Evolutionary conservation across 139 green algal species (phyloP).

Genomic region (Chlorella sp.): DNA sequence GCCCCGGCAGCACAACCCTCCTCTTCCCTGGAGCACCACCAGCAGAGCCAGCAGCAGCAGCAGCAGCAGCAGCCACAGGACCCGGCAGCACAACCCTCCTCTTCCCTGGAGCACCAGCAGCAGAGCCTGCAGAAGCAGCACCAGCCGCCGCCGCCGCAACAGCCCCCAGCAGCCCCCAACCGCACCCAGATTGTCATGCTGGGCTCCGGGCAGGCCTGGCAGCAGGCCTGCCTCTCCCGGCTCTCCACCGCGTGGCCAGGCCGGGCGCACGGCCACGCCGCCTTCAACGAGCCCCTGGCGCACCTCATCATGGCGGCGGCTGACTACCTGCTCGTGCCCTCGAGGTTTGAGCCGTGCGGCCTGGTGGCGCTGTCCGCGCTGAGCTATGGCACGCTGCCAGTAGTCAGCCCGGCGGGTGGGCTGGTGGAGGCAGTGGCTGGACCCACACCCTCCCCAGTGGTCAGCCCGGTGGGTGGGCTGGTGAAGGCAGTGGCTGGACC

Average conservation of each 20-base stretch:
- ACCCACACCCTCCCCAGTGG: conserved; percentile 49
- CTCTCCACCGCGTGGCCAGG: conserved; percentile 50
- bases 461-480: conserved; percentile 38
- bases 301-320: conserved; percentile 68
- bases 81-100: too few species aligned
- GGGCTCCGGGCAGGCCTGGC: conserved; percentile 46
- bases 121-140: background rate
- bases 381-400: conserved; percentile 70
- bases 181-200: background rate
- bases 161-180: background rate
- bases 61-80: background rate
- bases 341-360: conserved; percentile 76
- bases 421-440: conserved; percentile 57
- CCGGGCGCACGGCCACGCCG: conserved; percentile 41
- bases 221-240: conserved; percentile 50
- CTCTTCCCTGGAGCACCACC: background rate
- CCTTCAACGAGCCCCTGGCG: conserved; percentile 60
- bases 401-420: conserved; percentile 62
- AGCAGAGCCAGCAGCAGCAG: background rate
- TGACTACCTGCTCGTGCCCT: conserved; percentile 75
- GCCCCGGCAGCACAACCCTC: background rate
- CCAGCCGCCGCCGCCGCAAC: background rate
- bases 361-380: conserved; percentile 68
- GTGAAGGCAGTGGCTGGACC: background rate
- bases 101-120: background rate